Base-by-base conservation (phyloP, 2,329 filamentous ascomycete species). In the Stachybotrys chartarum region DNA sequence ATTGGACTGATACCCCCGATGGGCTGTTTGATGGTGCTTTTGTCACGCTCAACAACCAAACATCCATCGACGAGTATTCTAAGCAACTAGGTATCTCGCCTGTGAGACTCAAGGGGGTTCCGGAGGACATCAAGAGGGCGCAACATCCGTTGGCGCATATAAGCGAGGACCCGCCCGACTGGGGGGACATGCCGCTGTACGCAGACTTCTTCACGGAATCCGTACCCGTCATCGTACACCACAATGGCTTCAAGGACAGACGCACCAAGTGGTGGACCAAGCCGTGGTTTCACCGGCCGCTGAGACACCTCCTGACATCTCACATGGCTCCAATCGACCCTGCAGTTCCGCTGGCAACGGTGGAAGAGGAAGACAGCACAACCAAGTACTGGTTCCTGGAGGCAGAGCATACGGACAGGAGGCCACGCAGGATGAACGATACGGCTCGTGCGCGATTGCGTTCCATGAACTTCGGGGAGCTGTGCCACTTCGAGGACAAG, bases 221-320 rank as follows among this genome's bases (percentile, higher is more conserved):
- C 8, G 58, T 66, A 7, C 62, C 63, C 4, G 54, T 56, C 4
- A 54, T 58, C 16, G 51, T 66, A 6, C 63, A 66, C 47, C 62
- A 66, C 52, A 65, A 66, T 50, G 63, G 59, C 2, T 54, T 61
- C 47, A 66, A 67, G 47, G 52, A 54, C 4, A 56, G 58, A 30
- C 61, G 60, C 31, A 52, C 51, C 1, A 31, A 50, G 3, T 67
- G 65, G 63, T 66, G 65, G 65, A 56, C 61, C 24, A 57, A 59
- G 39, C 58, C 55, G 3, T 67, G 63, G 64, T 65, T 59, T 31
- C 59, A 60, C 24, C 60, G 58, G 1, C 51, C 61, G 17, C 58
- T 67, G 16, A 3, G 49, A 4, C 30, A n/a, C 3, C 45, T 55
- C 12, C 6, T 52, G 3, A 30, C n/a, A 10, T 18, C 31, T n/a